Percentiles rank a stretch among this genome's conserved stretches.
Conservation (phyloP, 257 asterid genomes). For the Fraxinus cuspidata region DNA sequence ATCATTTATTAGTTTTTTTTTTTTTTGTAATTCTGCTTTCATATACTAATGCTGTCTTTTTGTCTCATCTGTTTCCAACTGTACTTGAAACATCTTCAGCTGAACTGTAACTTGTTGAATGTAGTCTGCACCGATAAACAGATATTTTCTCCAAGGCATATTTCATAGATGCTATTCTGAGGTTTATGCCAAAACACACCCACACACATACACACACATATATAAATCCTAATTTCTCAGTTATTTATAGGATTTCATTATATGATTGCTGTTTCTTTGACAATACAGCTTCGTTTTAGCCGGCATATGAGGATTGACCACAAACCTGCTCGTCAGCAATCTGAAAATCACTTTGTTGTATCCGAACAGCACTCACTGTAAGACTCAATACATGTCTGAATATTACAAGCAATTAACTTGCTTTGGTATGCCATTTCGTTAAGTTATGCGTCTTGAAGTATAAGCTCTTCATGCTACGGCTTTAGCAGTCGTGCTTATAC, state of each 20-base stretch:
- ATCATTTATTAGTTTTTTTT: no score
- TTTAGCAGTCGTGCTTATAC: not conserved
- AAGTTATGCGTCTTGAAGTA: no score
- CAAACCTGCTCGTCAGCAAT: slow-evolving; percentile 30
- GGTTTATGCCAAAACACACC: not conserved
- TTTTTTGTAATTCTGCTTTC: not conserved
- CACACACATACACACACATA: not conserved
- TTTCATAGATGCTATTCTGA: not conserved
- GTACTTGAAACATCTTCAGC: not conserved
- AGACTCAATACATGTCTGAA: slow-evolving; percentile 8
- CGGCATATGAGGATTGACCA: slow-evolving; percentile 48
- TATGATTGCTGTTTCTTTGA: not conserved
- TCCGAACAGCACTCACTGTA: slow-evolving; percentile 31
- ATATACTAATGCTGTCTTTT: not conserved
- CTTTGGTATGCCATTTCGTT: no score
- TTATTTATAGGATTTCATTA: not conserved
- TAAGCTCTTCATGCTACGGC: not conserved
- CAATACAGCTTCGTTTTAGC: slow-evolving; percentile 56
- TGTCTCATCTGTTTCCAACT: not conserved
- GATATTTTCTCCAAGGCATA: not conserved
- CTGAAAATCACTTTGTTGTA: slow-evolving; percentile 16
- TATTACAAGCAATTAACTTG: no score
- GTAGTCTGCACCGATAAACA: not conserved
- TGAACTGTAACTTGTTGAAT: not conserved
- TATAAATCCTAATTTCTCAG: not conserved